Evolutionary conservation across 345 rosid species (phyloP).

Genomic region (Linum tenue): DNA sequence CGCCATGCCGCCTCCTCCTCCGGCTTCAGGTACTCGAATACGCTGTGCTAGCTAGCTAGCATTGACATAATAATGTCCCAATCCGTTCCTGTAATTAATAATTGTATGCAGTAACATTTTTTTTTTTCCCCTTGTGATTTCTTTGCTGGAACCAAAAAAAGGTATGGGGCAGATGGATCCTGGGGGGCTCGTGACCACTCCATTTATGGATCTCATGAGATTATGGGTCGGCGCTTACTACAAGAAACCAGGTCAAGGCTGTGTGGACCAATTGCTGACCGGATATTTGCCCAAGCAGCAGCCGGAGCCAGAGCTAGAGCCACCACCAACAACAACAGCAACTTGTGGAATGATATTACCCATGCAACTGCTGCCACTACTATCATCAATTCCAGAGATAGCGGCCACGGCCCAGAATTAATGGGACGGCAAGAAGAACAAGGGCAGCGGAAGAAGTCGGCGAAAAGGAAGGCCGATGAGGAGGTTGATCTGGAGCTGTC

Average conservation of each 20-base stretch:
- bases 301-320: neutral
- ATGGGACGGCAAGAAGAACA: no score
- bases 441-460: slow-evolving; percentile 20
- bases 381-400: slow-evolving; percentile 12
- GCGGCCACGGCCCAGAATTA: slow-evolving; percentile 3
- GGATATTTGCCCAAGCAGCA: slow-evolving; percentile 9
- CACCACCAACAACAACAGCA: slow-evolving; percentile 16
- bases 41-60: neutral
- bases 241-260: slow-evolving; percentile 29
- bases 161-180: slow-evolving; percentile 38
- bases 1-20: slow-evolving; percentile 10
- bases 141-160: slow-evolving; percentile 8
- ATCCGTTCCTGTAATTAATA: neutral
- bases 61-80: neutral
- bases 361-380: neutral
- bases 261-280: slow-evolving; percentile 24
- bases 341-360: neutral
- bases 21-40: slow-evolving; percentile 41
- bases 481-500: slow-evolving; percentile 21
- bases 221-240: slow-evolving; percentile 27
- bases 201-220: slow-evolving; percentile 13
- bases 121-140: neutral
- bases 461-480: slow-evolving; percentile 35
- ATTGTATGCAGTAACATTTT: neutral
- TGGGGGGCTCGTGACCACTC: slow-evolving; percentile 43